Percentiles rank a stretch among this genome's conserved stretches.
These are phyloP conservation scores for Pyrus pyrifolia DNA, from an alignment of 306 rosid species.

Conservation along the genomic window DNA sequence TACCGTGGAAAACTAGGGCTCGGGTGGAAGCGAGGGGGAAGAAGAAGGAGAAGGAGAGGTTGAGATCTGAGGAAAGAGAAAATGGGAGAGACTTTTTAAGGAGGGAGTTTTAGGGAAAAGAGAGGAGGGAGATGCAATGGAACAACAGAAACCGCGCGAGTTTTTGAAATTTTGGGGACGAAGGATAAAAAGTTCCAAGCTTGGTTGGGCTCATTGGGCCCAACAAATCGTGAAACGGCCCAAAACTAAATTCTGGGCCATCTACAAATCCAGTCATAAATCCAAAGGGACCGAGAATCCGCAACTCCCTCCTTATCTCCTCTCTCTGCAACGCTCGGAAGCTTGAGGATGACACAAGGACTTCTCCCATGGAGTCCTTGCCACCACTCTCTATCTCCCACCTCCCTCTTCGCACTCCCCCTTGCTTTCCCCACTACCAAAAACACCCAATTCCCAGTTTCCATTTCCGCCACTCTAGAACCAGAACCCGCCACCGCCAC, in stretches of 20 bases:
- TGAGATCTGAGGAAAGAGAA: conserved; percentile 1
- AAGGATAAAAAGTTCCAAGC: neutral
- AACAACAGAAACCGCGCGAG: conserved; percentile 45
- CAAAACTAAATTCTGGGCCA: neutral
- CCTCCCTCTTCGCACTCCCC: neutral
- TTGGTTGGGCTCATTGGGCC: neutral
- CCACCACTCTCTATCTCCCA: conserved; percentile 20
- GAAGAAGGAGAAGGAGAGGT: neutral
- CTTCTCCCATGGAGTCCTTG: conserved; percentile 50
- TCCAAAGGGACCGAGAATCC: neutral
- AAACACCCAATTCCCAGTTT: conserved; percentile 12
- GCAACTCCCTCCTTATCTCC: neutral
- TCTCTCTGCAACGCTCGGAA: neutral
- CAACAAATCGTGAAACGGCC: neutral
- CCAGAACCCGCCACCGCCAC: conserved; percentile 30
- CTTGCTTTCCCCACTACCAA: conserved; percentile 12
- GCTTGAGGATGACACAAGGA: conserved; percentile 40
- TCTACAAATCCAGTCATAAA: neutral
- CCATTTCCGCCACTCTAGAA: conserved; percentile 47
- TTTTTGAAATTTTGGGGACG: conserved; percentile 23
- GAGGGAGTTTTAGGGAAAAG: conserved; percentile 15
- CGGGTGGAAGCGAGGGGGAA: neutral
- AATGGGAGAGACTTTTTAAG: conserved; percentile 1
- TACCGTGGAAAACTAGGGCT: neutral
- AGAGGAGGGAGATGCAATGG: conserved; percentile 9